Base-by-base conservation (phyloP, 257 asterid species). In the Scutellaria minor region DNA sequence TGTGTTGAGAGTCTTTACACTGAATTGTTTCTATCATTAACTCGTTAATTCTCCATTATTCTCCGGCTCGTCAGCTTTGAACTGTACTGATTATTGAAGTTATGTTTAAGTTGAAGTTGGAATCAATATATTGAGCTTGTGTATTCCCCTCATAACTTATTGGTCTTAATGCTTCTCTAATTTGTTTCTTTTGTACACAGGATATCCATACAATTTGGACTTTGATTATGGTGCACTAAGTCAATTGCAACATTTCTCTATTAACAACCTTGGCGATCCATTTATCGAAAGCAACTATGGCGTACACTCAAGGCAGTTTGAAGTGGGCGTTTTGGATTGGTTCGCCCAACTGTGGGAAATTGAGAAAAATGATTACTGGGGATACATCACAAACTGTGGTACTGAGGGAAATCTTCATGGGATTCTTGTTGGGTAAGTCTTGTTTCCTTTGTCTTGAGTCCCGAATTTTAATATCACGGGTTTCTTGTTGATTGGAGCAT, bases 341-440 rank as follows among this genome's bases (percentile, higher is more conserved):
- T 93, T 93, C 73, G 97, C 97, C 3, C 87, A 92, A 54, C 72
- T 93, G 13, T 93, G 97, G 98, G 96, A 93, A 27, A 84, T 91
- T 56, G 96, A 93, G 86, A 93, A 83, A 84, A 68, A 78, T 78
- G 96, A 93, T 57, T 93, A 93, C 74, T 93, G 97, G 96, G 97
- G 98, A 65, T 89, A 93, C 79, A 89, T 93, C 72, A 93, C 98
- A 48, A 93, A 93, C 85, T 91, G 98, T 79, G 98, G 97, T 47
- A 93, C 98, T 46, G 98, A 91, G 86, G 98, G 98, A 41, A 91
- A 93, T 83, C 97, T 93, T 86, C 98, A 93, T 11, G 98, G 98
- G 48, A 85, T 93, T 77, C 92, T 93, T 78, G 85, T 89, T 58
- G 97, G 97, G 98, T 91, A 71, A 66, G 93, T 66, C 15, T 56